Base-by-base conservation (phyloP, 768 basidiomycete genomes). In the Naganishia onofrii region DNA sequence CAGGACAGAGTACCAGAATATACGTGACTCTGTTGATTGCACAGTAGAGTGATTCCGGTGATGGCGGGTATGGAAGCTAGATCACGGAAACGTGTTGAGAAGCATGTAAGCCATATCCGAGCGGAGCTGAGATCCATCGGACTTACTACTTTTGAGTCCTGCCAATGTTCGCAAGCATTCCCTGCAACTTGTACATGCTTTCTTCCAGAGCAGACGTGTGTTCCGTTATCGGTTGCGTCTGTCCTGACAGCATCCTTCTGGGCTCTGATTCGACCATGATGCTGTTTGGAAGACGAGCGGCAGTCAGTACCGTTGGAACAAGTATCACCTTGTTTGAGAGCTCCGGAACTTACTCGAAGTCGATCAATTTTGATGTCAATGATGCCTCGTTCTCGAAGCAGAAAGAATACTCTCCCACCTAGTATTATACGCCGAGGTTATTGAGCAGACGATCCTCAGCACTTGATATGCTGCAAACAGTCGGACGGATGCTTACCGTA, bases 361-460 rank as follows among this genome's bases (percentile, higher is more conserved):
- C 81, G 31, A 82, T 74, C 56, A 98, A 86, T 81, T 98, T 98
- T 83, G 93, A 92, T 15, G 91, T 90, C 4, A 92, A 91, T 29
- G 90, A 91, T 85, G 95, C 95, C 84, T 97, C 94, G 80, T 99
- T 99, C 79, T 93, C 91, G 80, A 98, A 96, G 83, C 95, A 98
- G 84, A 99, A 98, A 6, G 79, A 81, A 76, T 83, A 84, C 67
- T 84, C 83, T 67, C 83, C 83, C 26, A 89, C 85, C 78, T 80
- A 63, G 29, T 42, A 36, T 36, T 12, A 36, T 36, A 12, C 5
- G 34, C 17, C n/a, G 19, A 44, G 34, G n/a, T n/a, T n/a, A n/a
- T n/a, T n/a, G n/a, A n/a, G n/a, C n/a, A 23, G 38, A 17, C 54
- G 15, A 51, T 52, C 26, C 53, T 34, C 19, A 31, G 53, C 5